Evolutionary conservation across 495 filamentous ascomycete species (phyloP), one percentile per base, ranked within the genome.

Genomic region (Lophiostoma macrostomum): DNA sequence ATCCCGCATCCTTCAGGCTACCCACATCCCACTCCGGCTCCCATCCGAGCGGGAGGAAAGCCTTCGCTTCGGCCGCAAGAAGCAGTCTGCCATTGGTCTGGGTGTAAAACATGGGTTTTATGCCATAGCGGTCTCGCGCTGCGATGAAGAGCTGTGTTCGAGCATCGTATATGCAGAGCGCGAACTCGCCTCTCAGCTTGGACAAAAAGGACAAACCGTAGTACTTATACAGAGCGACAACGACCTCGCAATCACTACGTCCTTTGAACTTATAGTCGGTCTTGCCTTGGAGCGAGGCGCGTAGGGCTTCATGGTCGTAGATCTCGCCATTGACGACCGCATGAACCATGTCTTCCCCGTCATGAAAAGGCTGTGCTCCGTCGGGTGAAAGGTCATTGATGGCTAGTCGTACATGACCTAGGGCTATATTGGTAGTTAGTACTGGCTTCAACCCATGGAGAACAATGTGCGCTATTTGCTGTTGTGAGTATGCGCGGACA

Each of bases 261-360:
- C 39, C 24, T 13, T 45, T n/a, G 25, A 53, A 53, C 10, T 1
- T 34, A 20, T 58, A 22, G 19, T 32, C 23, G 10, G 24, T 30
- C 16, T 32, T 42, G 6, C 6, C 53, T 16, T n/a, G n/a, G n/a
- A n/a, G n/a, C n/a, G n/a, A n/a, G n/a, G n/a, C n/a, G n/a, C n/a
- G n/a, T 23, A 75, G 61, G 13, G 69, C 43, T 0, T 37, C 46
- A 3, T 72, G 71, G n/a, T 76, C 62, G 59, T 80, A 81, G 30
- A 81, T 64, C 58, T 80, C 78, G 47, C 78, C 78, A 47, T 80
- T 80, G 46, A 80, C 72, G 32, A 80, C 71, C 3, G 74, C 77
- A 62, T 79, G 74, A 23, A 80, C 67, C 0, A 35, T 56, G 28
- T 60, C 50, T 34, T 68, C 63, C n/a, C 16, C 31, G 58, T 67